phyloP scores from a whole-genome alignment of 2,329 filamentous ascomycete species.

The Pleomassaria siparia region DNA sequence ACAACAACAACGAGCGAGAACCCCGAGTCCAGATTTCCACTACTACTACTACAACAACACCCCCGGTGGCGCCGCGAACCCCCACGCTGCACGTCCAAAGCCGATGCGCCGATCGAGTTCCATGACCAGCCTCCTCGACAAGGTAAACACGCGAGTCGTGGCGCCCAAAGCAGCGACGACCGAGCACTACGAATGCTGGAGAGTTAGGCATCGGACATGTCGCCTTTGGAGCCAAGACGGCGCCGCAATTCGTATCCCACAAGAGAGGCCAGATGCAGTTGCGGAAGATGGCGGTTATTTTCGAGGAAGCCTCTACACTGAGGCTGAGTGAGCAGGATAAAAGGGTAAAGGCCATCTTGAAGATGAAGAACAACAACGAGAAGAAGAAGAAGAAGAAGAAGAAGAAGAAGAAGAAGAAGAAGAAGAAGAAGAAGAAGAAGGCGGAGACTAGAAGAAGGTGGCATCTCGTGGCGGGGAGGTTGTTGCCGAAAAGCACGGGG shows the following conservation, averaged over 20 bases:
- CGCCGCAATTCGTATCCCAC: slow-evolving; percentile 7
- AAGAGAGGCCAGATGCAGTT: slow-evolving; percentile 15
- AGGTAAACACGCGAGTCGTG: slow-evolving; percentile 4
- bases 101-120: slow-evolving; percentile 14
- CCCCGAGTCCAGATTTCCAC: slow-evolving; percentile 12
- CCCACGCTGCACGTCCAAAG: neutral
- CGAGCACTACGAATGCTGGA: slow-evolving; percentile 16
- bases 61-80: neutral
- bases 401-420: no score
- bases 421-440: slow-evolving; percentile 13
- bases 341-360: slow-evolving; percentile 15
- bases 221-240: slow-evolving; percentile 9
- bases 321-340: slow-evolving; percentile 8
- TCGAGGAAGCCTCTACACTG: slow-evolving; percentile 10
- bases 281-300: slow-evolving; percentile 14
- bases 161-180: neutral
- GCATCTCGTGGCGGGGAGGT: slow-evolving; percentile 11
- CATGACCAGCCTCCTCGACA: slow-evolving; percentile 8
- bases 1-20: slow-evolving; percentile 2
- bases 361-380: slow-evolving; percentile 12
- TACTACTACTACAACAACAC: no score
- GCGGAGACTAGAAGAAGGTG: slow-evolving; percentile 9
- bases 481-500: slow-evolving; percentile 12
- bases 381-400: slow-evolving; percentile 8
- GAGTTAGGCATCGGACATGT: slow-evolving; percentile 9